Conservation (phyloP, 805 yeast genomes). For the Candida caryicola region DNA sequence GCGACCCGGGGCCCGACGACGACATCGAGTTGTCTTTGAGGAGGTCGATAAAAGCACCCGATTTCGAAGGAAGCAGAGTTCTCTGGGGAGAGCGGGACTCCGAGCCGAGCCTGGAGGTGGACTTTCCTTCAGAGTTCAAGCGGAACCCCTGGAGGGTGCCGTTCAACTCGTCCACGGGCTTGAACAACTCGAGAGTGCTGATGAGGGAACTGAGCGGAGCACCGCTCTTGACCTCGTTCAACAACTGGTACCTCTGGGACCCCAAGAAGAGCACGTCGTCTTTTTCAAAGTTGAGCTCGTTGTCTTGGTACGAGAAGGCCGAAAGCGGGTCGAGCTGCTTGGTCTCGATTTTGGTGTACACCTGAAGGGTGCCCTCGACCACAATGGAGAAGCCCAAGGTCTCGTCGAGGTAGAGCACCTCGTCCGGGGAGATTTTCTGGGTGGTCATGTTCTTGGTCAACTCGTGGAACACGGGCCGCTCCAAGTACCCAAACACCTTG, state of each 20-base stretch:
- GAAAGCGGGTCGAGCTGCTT: background rate
- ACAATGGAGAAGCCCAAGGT: slow-evolving; percentile 85
- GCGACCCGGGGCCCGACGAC: slow-evolving; percentile 4
- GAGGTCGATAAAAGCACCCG: slow-evolving; percentile 4
- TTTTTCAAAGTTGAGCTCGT: slow-evolving; percentile 25
- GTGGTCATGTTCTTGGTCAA: slow-evolving; percentile 90
- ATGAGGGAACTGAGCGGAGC: slow-evolving; percentile 81
- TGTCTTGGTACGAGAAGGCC: slow-evolving; percentile 3
- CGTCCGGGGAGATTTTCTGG: slow-evolving; percentile 74
- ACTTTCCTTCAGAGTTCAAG: background rate
- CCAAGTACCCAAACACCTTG: slow-evolving; percentile 90
- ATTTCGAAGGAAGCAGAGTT: background rate
- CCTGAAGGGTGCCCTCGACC: slow-evolving; percentile 85
- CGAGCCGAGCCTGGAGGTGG: background rate
- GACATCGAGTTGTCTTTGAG: slow-evolving; percentile 7
- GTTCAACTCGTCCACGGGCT: slow-evolving; percentile 5
- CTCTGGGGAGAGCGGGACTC: background rate
- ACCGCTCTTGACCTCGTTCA: slow-evolving; percentile 80
- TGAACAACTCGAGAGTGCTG: slow-evolving; percentile 73
- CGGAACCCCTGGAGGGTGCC: background rate
- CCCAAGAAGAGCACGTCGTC: slow-evolving; percentile 50
- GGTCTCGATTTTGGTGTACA: slow-evolving; percentile 53
- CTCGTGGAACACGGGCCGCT: slow-evolving; percentile 87
- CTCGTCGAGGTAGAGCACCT: slow-evolving; percentile 68
- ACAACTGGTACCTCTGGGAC: slow-evolving; percentile 62